Conservation (phyloP, 768 basidiomycete genomes). For the Ramaria rubella region DNA sequence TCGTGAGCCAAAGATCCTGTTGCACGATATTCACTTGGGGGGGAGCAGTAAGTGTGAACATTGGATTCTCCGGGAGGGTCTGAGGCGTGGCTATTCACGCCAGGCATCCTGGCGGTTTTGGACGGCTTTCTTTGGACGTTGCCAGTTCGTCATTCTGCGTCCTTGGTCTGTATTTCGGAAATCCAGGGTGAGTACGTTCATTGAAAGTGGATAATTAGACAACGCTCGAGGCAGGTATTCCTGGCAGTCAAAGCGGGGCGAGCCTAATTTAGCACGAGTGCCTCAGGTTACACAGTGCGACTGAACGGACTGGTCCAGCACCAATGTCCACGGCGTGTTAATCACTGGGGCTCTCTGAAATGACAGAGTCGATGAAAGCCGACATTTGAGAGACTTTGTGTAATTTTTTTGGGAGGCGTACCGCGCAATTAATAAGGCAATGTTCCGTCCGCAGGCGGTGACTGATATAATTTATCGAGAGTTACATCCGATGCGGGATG, state of each 20-base stretch:
- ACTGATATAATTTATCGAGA: neutral
- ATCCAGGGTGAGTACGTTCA: slow-evolving; percentile 63
- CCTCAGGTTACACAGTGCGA: neutral
- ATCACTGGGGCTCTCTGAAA: slow-evolving; percentile 18
- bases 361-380: slow-evolving; percentile 41
- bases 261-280: neutral
- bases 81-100: neutral
- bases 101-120: neutral
- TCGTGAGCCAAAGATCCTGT: slow-evolving; percentile 44
- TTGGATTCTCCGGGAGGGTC: neutral
- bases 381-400: slow-evolving; percentile 68
- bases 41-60: neutral
- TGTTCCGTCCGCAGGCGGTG: no score
- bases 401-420: slow-evolving; percentile 70
- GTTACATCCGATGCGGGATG: slow-evolving; percentile 10
- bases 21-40: neutral
- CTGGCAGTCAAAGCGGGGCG: slow-evolving; percentile 24
- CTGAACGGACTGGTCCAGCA: slow-evolving; percentile 52
- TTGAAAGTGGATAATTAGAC: slow-evolving; percentile 21
- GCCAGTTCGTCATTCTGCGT: slow-evolving; percentile 42
- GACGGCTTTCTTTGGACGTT: slow-evolving; percentile 1
- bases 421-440: slow-evolving; percentile 36
- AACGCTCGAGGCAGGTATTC: slow-evolving; percentile 57
- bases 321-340: slow-evolving; percentile 65
- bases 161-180: slow-evolving; percentile 52